Conservation (phyloP, 257 asterid genomes). For the Coffea eugenioides region DNA sequence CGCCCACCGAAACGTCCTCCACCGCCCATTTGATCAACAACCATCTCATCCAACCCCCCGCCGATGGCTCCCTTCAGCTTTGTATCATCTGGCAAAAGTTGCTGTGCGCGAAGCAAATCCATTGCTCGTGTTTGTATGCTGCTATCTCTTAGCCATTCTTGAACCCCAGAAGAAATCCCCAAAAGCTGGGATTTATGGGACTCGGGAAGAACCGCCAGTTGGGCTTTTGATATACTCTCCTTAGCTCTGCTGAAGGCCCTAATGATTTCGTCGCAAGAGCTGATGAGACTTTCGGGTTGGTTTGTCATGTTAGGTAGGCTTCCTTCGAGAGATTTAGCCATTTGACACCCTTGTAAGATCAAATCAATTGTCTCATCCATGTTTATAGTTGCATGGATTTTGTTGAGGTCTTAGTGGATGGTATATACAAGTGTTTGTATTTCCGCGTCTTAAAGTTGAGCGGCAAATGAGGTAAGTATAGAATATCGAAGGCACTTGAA, state of each 20-base stretch:
- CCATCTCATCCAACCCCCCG: constrained; percentile 23
- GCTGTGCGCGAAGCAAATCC: constrained; percentile 34
- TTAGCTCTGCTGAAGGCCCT: constrained; percentile 40
- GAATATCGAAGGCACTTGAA: not conserved
- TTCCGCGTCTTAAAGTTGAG: not conserved
- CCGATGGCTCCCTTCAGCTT: constrained; percentile 5
- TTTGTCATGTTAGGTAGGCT: constrained; percentile 36
- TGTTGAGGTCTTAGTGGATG: not conserved
- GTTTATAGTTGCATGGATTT: not conserved
- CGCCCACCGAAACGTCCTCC: constrained; percentile 1
- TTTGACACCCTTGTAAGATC: constrained; percentile 46
- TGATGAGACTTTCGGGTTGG: constrained; percentile 38
- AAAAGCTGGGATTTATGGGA: constrained; percentile 9
- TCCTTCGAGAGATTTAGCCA: constrained; percentile 56
- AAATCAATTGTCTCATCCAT: constrained; percentile 57
- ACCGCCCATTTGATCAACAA: constrained; percentile 12
- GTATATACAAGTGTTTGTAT: not conserved
- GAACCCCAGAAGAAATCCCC: constrained; percentile 27
- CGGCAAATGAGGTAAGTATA: not conserved
- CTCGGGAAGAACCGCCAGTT: not conserved
- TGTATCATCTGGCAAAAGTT: not conserved
- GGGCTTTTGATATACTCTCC: constrained; percentile 25
- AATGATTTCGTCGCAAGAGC: constrained; percentile 55
- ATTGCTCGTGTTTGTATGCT: constrained; percentile 11
- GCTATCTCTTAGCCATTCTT: constrained; percentile 43